Evolutionary conservation across 192 early-diverging fungal genomes (phyloP).

Genomic region (Phlyctochytrium bullatum): DNA sequence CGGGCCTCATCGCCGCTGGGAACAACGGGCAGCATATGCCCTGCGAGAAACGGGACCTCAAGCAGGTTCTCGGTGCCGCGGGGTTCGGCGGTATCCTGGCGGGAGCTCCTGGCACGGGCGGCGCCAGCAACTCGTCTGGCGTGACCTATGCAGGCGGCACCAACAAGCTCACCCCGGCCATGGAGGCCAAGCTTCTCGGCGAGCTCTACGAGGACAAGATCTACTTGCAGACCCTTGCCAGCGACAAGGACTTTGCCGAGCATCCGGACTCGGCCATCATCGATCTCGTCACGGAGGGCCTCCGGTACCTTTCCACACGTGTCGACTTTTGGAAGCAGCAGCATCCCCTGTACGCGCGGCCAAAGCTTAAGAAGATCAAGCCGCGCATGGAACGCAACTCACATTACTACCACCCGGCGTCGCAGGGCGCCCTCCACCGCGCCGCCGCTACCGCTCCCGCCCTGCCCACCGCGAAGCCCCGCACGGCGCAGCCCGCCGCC

Average conservation of each 20-base stretch:
- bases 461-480: no score
- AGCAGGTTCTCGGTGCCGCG: conserved; percentile 7
- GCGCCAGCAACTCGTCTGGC: not conserved
- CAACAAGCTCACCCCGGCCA: conserved; percentile 27
- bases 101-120: not conserved
- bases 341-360: conserved; percentile 54
- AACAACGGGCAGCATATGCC: not conserved
- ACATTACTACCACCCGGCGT: not conserved
- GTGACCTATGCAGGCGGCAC: conserved; percentile 3
- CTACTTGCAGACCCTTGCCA: conserved; percentile 43
- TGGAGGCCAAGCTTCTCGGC: conserved; percentile 49
- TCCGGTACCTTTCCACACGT: conserved; percentile 47
- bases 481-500: no score
- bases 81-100: conserved; percentile 11
- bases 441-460: no score
- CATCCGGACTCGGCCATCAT: conserved; percentile 47
- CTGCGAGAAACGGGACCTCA: no score
- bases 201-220: conserved; percentile 56
- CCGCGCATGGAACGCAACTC: conserved; percentile 32
- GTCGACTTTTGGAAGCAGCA: conserved; percentile 62
- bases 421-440: no score
- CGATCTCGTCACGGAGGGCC: conserved; percentile 46
- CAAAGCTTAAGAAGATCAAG: conserved; percentile 39
- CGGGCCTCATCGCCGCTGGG: conserved; percentile 14
- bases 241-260: conserved; percentile 47